Evolutionary conservation across 352 stramenopile genomes (phyloP), one percentile per base, ranked within the genome.

Genomic region (Pythium dissimile): DNA sequence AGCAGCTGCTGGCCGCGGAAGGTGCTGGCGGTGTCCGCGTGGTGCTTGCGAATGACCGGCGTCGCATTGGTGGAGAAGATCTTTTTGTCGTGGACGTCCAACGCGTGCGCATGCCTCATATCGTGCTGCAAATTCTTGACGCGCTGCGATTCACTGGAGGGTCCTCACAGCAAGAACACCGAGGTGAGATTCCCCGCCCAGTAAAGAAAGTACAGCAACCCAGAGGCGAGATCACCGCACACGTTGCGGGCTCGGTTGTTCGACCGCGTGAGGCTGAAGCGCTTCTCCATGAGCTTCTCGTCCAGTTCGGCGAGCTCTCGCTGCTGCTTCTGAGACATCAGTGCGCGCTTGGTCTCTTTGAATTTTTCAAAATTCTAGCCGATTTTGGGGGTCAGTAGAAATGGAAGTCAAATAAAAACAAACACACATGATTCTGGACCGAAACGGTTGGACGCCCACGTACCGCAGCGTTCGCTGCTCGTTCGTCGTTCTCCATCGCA

Each of bases 1-100:
- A 92, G 67, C 1, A 92, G 52, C 48, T 89, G 81, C 69, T 92
- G 79, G 1, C 81, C 81, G 47, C 79, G 77, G 20, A 75, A 89
- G 12, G 73, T 84, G 51, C 75, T 80, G 5, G 81, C 72, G 26
- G 79, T 88, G 10, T 54, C 27, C 18, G 59, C 43, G 52, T 89
- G 66, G 16, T 73, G 69, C 53, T 67, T 74, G 20, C 75, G 77
- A 13, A 77, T 64, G 1, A 59, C 53, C 18, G 71, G 59, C 31
- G 66, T 66, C 11, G 70, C 35, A 38, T 75, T 75, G 0, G 72
- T 87, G 8, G 81, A 88, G 47, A 92, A 88, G 15, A 81, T 62
- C 20, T 83, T 77, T 41, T 84, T 86, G 31, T 59, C 62, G 59
- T 88, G 70, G 51, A 73, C 64, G 47, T 89, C 81, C 64, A 89